Evolutionary conservation across 768 basidiomycete species (phyloP).

Genomic region (Hygrocybe coccinea): DNA sequence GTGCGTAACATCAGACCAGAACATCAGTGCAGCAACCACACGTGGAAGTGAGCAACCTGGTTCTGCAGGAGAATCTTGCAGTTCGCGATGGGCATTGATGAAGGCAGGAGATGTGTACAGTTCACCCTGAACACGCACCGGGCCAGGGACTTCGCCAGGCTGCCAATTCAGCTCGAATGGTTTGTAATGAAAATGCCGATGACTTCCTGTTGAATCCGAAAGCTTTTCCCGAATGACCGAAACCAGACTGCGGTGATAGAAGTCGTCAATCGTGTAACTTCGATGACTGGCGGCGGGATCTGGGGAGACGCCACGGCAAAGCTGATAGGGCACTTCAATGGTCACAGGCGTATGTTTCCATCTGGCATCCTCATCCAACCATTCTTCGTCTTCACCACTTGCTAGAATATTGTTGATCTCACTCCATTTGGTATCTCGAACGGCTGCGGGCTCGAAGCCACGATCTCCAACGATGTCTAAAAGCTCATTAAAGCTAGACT

Average conservation of each 20-base stretch:
- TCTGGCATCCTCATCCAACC: neutral
- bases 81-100: slow-evolving; percentile 5
- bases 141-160: neutral
- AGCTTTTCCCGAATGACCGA: slow-evolving; percentile 16
- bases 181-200: slow-evolving; percentile 13
- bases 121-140: neutral
- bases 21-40: neutral
- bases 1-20: slow-evolving; percentile 31
- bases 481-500: neutral
- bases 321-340: neutral
- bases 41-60: neutral
- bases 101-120: neutral
- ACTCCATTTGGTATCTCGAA: neutral
- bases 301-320: neutral
- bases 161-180: slow-evolving; percentile 14
- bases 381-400: neutral
- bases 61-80: neutral
- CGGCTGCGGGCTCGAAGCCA: neutral
- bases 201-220: neutral
- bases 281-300: slow-evolving; percentile 3
- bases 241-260: slow-evolving; percentile 12
- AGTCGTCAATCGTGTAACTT: slow-evolving; percentile 2
- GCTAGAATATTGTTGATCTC: neutral
- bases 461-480: neutral
- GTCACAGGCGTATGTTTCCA: neutral